A percentile compares a stretch with the other conserved stretches of the same genome.
These are phyloP conservation scores for Auricularia auricula-judae DNA, from an alignment of 768 basidiomycete species.

Conservation along the genomic window DNA sequence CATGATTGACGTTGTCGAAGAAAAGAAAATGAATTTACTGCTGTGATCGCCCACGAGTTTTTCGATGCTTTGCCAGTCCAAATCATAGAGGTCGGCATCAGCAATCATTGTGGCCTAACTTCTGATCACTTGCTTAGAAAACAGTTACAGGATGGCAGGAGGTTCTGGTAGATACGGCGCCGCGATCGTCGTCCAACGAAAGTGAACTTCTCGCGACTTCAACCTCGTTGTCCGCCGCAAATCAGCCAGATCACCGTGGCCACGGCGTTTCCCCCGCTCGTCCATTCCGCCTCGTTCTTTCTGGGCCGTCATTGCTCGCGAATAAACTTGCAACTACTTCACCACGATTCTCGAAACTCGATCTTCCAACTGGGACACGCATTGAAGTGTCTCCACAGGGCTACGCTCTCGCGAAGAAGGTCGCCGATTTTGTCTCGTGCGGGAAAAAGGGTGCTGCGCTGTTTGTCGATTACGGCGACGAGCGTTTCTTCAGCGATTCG, in stretches of 20 bases:
- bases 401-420: constrained; percentile 53
- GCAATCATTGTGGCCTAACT: not conserved
- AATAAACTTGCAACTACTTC: constrained; percentile 30
- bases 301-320: not conserved
- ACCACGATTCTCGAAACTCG: constrained; percentile 44
- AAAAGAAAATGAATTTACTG: constrained; percentile 43
- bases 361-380: constrained; percentile 52
- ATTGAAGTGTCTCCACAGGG: constrained; percentile 73
- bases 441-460: constrained; percentile 39
- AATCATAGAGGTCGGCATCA: constrained; percentile 59
- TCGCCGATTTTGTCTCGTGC: constrained; percentile 52
- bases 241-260: not conserved
- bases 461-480: constrained; percentile 83
- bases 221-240: not conserved
- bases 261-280: not conserved
- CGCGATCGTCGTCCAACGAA: constrained; percentile 3
- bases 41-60: constrained; percentile 92
- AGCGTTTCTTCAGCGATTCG: constrained; percentile 55
- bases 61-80: constrained; percentile 95
- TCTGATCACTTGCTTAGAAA: constrained; percentile 37
- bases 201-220: not conserved
- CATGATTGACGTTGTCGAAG: constrained; percentile 8
- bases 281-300: constrained; percentile 52
- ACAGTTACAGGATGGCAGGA: constrained; percentile 75
- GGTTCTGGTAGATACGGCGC: constrained; percentile 49